These are phyloP conservation scores for Aspergillus oerlinghausenensis DNA, from an alignment of 2,329 filamentous ascomycete genomes.

Conservation along the genomic window DNA sequence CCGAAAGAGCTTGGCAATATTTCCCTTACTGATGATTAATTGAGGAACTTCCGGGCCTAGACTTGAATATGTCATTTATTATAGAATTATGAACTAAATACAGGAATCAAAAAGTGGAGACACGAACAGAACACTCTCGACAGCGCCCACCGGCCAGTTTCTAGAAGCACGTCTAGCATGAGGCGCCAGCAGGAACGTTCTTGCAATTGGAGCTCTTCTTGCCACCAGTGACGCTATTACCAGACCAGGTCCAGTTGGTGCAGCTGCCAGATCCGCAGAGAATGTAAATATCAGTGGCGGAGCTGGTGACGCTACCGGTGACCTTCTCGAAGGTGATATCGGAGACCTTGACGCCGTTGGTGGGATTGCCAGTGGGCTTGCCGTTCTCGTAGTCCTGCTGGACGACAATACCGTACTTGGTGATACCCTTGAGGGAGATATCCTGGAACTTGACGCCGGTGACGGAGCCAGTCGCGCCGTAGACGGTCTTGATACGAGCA, in stretches of 20 bases:
- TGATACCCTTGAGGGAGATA: conserved; percentile 49
- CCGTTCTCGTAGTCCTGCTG: conserved; percentile 56
- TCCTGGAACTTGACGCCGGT: conserved; percentile 49
- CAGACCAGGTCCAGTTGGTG: conserved; percentile 51
- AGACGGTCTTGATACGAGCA: conserved; percentile 56
- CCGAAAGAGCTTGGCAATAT: too few species aligned
- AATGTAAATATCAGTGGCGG: conserved; percentile 46
- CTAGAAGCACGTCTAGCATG: conserved; percentile 22
- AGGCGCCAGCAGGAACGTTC: conserved; percentile 37
- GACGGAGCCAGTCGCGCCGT: conserved; percentile 49
- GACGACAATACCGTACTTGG: conserved; percentile 54
- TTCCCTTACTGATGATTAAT: too few species aligned
- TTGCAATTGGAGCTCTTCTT: conserved; percentile 40
- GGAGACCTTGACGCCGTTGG: conserved; percentile 39
- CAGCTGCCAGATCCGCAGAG: conserved; percentile 52
- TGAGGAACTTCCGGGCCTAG: too few species aligned
- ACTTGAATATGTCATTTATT: too few species aligned
- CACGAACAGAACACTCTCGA: background rate
- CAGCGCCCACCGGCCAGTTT: background rate
- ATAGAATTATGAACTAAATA: background rate
- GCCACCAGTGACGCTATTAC: conserved; percentile 50
- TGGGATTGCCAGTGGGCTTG: conserved; percentile 36
- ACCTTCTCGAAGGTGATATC: conserved; percentile 35
- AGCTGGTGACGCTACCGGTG: conserved; percentile 31
- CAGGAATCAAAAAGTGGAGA: background rate